A percentile compares a stretch with the other conserved stretches of the same genome.
Evolutionary conservation across 305 asterid genomes (phyloP).

Genomic region (Fraxinus latifolia): DNA sequence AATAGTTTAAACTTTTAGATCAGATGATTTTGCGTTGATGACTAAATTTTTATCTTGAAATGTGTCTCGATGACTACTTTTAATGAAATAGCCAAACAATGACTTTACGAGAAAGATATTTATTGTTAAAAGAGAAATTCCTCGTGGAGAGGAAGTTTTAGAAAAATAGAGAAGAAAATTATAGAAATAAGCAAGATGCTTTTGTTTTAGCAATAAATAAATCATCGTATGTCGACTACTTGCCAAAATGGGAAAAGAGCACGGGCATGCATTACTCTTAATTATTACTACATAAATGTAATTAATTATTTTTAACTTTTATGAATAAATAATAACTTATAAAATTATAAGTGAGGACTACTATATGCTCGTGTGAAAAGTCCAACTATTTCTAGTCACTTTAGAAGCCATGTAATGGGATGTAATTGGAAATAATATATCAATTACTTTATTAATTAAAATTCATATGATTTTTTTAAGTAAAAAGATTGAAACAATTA

Average conservation of each 20-base stretch:
- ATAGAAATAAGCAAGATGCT: neutral
- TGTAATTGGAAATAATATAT: neutral
- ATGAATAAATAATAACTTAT: neutral
- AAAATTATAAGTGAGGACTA: neutral
- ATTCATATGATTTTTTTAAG: neutral
- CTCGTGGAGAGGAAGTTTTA: neutral
- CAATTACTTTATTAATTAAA: neutral
- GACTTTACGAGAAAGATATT: neutral
- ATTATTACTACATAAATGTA: neutral
- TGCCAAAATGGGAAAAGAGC: neutral
- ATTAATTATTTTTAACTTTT: neutral
- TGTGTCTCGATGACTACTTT: neutral
- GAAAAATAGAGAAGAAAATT: neutral
- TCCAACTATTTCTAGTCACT: neutral
- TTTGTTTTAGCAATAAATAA: neutral
- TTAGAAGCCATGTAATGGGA: neutral
- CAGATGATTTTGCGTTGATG: neutral
- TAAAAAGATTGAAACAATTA: neutral
- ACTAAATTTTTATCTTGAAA: too few relatives aligned
- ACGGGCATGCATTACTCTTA: neutral
- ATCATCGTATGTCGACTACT: neutral
- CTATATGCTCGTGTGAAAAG: neutral
- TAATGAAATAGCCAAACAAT: neutral
- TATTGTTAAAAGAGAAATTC: neutral
- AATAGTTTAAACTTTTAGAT: neutral